phyloP scores from a whole-genome alignment of 192 early-diverging fungal species.

The Spinellus fusiger region DNA sequence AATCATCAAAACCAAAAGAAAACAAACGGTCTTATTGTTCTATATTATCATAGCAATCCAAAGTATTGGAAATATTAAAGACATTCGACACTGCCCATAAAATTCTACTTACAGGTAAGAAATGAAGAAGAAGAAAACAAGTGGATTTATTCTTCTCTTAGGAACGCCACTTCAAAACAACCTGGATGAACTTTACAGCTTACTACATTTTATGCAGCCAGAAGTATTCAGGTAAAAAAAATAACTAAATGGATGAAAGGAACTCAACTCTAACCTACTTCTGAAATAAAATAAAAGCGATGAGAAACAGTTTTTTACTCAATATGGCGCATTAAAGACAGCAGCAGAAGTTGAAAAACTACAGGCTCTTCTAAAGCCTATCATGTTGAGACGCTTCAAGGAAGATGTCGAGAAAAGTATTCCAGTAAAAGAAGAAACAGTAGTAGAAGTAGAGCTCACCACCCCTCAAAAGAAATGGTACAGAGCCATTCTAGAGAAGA shows the following conservation, averaged over 20 bases:
- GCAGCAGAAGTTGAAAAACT: constrained; percentile 74
- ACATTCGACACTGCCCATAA: constrained; percentile 72
- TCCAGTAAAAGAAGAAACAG: constrained; percentile 87
- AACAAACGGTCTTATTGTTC: neutral
- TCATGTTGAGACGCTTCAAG: constrained; percentile 83
- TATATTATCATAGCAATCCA: constrained; percentile 44
- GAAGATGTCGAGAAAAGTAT: constrained; percentile 87
- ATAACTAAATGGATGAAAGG: no score
- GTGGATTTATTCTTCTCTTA: neutral
- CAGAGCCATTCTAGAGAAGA: constrained; percentile 75
- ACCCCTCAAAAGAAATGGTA: constrained; percentile 83
- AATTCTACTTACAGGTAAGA: constrained; percentile 65
- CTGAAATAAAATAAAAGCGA: constrained; percentile 27
- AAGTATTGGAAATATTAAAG: constrained; percentile 70
- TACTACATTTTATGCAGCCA: constrained; percentile 80
- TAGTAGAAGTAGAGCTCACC: constrained; percentile 83
- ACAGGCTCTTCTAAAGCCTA: constrained; percentile 70
- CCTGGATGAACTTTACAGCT: constrained; percentile 73
- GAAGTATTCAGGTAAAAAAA: constrained; percentile 49
- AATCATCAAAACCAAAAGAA: neutral
- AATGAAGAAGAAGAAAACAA: neutral
- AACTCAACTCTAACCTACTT: neutral
- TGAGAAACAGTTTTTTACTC: constrained; percentile 58
- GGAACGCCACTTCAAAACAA: constrained; percentile 78
- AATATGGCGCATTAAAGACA: constrained; percentile 64